phyloP scores from a whole-genome alignment of 257 asterid species.

The Capsicum pubescens region DNA sequence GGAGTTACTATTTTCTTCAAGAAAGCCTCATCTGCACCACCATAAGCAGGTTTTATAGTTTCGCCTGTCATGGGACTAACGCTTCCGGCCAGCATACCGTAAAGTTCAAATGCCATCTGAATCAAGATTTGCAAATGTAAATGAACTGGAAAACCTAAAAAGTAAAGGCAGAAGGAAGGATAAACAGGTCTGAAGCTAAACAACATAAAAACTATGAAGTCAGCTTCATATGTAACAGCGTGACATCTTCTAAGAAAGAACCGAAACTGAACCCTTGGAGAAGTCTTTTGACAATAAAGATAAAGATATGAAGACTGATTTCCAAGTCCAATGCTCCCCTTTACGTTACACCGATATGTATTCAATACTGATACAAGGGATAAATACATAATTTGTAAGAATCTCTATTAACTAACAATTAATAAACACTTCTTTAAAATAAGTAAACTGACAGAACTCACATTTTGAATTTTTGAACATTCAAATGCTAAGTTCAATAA shows the following conservation, averaged over 20 bases:
- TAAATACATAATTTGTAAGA: constrained; percentile 11
- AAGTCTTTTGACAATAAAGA: background rate
- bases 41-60: constrained; percentile 88
- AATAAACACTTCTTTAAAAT: background rate
- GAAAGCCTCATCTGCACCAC: constrained; percentile 94
- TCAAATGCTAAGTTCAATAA: constrained; percentile 23
- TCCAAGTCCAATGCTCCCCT: constrained; percentile 9
- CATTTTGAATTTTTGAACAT: constrained; percentile 11
- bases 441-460: background rate
- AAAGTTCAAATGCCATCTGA: constrained; percentile 95
- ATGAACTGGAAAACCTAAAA: constrained; percentile 26
- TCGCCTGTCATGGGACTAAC: constrained; percentile 97
- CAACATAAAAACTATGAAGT: constrained; percentile 16
- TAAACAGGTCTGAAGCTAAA: background rate
- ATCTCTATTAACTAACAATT: background rate
- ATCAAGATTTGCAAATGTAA: constrained; percentile 29
- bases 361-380: background rate
- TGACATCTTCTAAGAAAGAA: constrained; percentile 17
- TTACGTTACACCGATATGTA: background rate
- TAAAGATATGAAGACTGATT: background rate
- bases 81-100: constrained; percentile 93
- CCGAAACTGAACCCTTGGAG: background rate
- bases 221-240: constrained; percentile 10
- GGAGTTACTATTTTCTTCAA: constrained; percentile 85
- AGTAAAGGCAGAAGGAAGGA: constrained; percentile 1